Percentiles rank a stretch among this genome's conserved stretches.
phyloP scores from a whole-genome alignment of 306 rosid species.

The Senna siamea region DNA sequence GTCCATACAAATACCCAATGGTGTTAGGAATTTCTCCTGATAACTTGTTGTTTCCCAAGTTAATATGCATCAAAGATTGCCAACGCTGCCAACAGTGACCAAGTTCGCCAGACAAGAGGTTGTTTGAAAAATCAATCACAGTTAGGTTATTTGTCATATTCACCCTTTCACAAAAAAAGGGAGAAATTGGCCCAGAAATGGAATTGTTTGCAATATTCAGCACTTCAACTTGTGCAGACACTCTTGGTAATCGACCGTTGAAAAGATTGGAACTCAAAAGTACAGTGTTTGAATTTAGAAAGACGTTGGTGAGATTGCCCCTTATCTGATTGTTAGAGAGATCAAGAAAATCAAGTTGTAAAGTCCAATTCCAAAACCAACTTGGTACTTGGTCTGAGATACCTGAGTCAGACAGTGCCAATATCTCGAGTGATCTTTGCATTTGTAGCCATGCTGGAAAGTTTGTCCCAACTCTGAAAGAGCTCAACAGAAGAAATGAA shows the following conservation, averaged over 20 bases:
- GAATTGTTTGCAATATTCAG: slow-evolving; percentile 16
- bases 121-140: background rate
- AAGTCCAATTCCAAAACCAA: slow-evolving; percentile 1
- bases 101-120: slow-evolving; percentile 16
- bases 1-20: background rate
- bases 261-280: background rate
- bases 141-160: background rate
- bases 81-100: slow-evolving; percentile 11
- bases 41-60: slow-evolving; percentile 29
- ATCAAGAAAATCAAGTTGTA: background rate
- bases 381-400: background rate
- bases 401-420: background rate
- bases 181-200: background rate
- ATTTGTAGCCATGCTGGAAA: background rate
- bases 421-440: background rate
- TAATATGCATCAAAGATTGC: slow-evolving; percentile 19
- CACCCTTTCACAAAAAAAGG: slow-evolving; percentile 1
- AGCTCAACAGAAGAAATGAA: background rate
- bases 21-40: slow-evolving; percentile 14
- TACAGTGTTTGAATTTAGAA: background rate
- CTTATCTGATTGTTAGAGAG: slow-evolving; percentile 26
- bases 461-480: background rate
- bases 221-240: background rate
- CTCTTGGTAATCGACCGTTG: background rate
- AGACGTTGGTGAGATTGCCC: background rate